phyloP scores from a whole-genome alignment of 495 filamentous ascomycete genomes.

The Penicillium daleae region DNA sequence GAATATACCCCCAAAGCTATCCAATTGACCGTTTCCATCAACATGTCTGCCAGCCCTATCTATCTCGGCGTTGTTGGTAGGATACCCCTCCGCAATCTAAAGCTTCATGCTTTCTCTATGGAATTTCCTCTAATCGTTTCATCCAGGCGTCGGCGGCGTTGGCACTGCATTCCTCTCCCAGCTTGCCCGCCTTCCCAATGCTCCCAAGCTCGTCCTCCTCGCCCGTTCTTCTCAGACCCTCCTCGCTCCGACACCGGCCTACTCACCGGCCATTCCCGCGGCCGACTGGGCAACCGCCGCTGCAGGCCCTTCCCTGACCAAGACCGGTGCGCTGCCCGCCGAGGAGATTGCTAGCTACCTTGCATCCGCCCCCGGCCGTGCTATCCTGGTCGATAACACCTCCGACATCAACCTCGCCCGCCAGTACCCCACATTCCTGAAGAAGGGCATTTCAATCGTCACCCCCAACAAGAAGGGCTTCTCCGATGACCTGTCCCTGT shows the following conservation, averaged over 20 bases:
- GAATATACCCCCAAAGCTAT: neutral
- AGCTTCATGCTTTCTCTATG: neutral
- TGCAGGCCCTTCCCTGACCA: constrained; percentile 56
- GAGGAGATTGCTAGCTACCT: constrained; percentile 72
- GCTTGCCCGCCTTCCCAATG: constrained; percentile 64
- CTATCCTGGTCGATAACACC: constrained; percentile 89
- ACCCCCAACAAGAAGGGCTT: constrained; percentile 98
- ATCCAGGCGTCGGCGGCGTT: constrained; percentile 85
- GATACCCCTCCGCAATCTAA: constrained; percentile 14
- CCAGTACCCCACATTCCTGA: constrained; percentile 76
- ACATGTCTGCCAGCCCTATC: constrained; percentile 48
- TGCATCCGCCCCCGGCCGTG: constrained; percentile 64
- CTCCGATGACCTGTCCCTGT: constrained; percentile 70
- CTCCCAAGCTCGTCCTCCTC: constrained; percentile 76
- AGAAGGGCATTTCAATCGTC: constrained; percentile 78
- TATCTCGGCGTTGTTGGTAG: constrained; percentile 54
- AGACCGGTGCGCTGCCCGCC: constrained; percentile 51
- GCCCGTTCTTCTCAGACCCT: constrained; percentile 77
- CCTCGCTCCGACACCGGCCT: constrained; percentile 51
- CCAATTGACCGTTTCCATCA: constrained; percentile 8
- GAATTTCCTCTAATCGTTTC: neutral
- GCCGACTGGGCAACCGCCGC: constrained; percentile 56
- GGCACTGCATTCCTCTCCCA: constrained; percentile 89
- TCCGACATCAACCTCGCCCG: constrained; percentile 77
- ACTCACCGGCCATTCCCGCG: constrained; percentile 54